Conservation (phyloP, 164 flowering plant species). For the Malania oleifera region DNA sequence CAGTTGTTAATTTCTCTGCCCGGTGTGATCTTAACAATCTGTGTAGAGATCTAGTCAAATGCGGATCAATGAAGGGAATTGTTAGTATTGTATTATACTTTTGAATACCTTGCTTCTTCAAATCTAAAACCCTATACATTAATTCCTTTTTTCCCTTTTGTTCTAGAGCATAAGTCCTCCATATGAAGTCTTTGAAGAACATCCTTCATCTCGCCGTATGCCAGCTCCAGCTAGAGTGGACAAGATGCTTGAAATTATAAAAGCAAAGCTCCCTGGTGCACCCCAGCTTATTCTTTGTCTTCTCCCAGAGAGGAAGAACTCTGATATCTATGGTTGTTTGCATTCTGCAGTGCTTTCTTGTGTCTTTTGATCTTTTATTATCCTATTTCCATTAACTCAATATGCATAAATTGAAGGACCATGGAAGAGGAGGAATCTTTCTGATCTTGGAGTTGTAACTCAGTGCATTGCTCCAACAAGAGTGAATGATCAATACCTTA, state of each 20-base stretch:
- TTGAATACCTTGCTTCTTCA: no score
- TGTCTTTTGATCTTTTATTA: background rate
- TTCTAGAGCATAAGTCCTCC: constrained; percentile 36
- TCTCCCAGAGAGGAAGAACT: constrained; percentile 56
- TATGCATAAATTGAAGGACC: constrained; percentile 33
- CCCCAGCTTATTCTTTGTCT: constrained; percentile 60
- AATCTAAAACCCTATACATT: no score
- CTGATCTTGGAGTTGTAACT: constrained; percentile 76
- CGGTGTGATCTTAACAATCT: constrained; percentile 59
- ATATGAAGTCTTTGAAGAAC: constrained; percentile 49
- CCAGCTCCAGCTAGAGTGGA: constrained; percentile 56
- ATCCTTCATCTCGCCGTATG: constrained; percentile 30
- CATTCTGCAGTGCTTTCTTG: background rate
- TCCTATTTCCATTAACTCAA: background rate
- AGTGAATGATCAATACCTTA: constrained; percentile 64
- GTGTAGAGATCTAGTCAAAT: constrained; percentile 35
- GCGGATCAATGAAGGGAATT: constrained; percentile 69
- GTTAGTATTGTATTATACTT: constrained; percentile 55
- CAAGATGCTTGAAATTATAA: constrained; percentile 48
- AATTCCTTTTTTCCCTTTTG: background rate
- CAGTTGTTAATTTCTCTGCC: constrained; percentile 80
- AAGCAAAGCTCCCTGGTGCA: constrained; percentile 43
- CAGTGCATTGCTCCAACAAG: constrained; percentile 82
- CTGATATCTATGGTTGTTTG: constrained; percentile 55
- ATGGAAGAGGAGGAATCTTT: constrained; percentile 61